Conservation (phyloP, 1,139 yeast genomes). For the Groenewaldozyma sp. region DNA sequence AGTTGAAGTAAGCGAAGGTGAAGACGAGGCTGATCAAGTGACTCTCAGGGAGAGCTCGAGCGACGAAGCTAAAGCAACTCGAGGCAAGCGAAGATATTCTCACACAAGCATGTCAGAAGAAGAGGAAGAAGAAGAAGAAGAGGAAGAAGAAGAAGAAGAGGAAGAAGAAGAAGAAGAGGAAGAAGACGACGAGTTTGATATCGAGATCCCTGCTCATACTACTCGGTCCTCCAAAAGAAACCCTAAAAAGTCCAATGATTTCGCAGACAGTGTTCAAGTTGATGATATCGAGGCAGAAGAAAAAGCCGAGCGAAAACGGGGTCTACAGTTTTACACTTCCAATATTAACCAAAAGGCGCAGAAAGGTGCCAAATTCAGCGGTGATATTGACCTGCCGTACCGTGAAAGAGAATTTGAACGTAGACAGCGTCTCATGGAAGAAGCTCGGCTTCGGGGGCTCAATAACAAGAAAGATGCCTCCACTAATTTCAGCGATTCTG, state of each 20-base stretch:
- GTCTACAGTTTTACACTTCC: constrained; percentile 91
- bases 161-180: constrained; percentile 24
- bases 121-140: not conserved
- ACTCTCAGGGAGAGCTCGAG: constrained; percentile 3
- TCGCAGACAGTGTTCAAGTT: constrained; percentile 47
- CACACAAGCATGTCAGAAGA: not conserved
- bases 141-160: constrained; percentile 4
- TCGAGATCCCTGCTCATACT: constrained; percentile 47
- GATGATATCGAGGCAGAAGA: constrained; percentile 71
- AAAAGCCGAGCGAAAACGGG: constrained; percentile 68
- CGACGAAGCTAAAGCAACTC: not conserved
- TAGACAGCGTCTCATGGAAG: constrained; percentile 76
- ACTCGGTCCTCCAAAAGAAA: constrained; percentile 32
- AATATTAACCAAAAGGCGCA: constrained; percentile 72
- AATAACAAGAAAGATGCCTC: constrained; percentile 48
- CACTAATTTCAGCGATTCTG: constrained; percentile 35
- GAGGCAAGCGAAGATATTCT: not conserved
- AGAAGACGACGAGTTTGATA: constrained; percentile 34
- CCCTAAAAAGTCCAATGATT: constrained; percentile 9
- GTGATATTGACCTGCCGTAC: constrained; percentile 91
- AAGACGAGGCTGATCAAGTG: constrained; percentile 8
- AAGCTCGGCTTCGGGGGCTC: constrained; percentile 78
- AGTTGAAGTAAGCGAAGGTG: constrained; percentile 12
- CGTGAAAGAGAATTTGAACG: constrained; percentile 82
- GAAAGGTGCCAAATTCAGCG: constrained; percentile 53